Evolutionary conservation across 306 rosid genomes (phyloP).

Genomic region (Cucurbita maxima): DNA sequence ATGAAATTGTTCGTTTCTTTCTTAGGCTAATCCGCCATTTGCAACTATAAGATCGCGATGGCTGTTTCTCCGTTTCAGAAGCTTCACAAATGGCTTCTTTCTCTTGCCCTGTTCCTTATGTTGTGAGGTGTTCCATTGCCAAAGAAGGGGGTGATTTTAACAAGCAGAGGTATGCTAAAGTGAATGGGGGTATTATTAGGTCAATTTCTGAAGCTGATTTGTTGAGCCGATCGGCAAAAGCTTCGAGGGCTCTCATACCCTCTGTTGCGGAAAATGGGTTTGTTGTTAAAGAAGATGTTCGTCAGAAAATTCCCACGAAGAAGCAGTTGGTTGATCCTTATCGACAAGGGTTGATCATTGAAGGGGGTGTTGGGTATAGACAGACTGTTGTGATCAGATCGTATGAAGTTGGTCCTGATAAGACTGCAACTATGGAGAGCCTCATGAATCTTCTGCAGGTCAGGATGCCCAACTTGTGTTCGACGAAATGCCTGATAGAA

Average conservation of each 20-base stretch:
- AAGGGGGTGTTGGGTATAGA: constrained; percentile 72
- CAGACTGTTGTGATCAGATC: constrained; percentile 79
- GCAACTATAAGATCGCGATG: constrained; percentile 6
- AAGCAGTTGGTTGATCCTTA: constrained; percentile 60
- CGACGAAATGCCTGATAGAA: background rate
- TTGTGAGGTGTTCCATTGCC: constrained; percentile 30
- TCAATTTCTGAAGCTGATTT: constrained; percentile 10
- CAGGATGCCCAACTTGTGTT: background rate
- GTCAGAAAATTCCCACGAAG: constrained; percentile 70
- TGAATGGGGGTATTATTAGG: constrained; percentile 26
- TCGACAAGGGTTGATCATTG: constrained; percentile 62
- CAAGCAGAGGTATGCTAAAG: constrained; percentile 30
- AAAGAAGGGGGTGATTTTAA: constrained; percentile 27
- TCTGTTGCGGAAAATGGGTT: constrained; percentile 24
- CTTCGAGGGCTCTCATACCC: constrained; percentile 16
- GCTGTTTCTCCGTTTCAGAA: constrained; percentile 21
- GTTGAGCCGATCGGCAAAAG: background rate
- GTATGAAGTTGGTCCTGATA: constrained; percentile 90
- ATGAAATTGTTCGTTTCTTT: background rate
- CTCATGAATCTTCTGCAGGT: constrained; percentile 84
- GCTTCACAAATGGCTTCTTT: constrained; percentile 16
- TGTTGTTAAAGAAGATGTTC: constrained; percentile 10
- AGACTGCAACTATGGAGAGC: constrained; percentile 79
- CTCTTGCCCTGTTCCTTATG: constrained; percentile 20
- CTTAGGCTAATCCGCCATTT: constrained; percentile 11